Evolutionary conservation across 2,329 filamentous ascomycete genomes (phyloP), one percentile per base, ranked within the genome.

Genomic region (Cladosporium sp.): DNA sequence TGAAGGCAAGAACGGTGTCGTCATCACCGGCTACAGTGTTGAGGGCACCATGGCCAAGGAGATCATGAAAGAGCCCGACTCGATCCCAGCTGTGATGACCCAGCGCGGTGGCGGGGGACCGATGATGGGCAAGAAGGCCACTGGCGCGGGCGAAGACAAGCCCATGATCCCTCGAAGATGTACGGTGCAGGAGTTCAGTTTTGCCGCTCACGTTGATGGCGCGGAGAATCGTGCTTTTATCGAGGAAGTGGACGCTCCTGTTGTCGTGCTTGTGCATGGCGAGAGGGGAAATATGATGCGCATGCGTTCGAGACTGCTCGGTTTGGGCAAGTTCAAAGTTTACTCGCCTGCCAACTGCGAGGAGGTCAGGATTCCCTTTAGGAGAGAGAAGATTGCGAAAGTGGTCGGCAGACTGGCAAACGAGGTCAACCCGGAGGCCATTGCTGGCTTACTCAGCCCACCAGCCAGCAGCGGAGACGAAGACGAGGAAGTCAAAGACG

Each of bases 271-370:
- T 27, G 93, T 99, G 2, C 93, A 99, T 60, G 93, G 93, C 50
- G 93, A 99, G 67, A 90, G 93, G 62, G 89, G 96, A 66, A 96
- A 97, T 66, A 97, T 97, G 90, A 96, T 93, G 80, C 85, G 93
- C 48, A 76, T 99, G 22, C 96, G 96, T 68, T 96, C 91, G 3
- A 95, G 96, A 65, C 79, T 99, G 1, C 81, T 97, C 3, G 92
- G 89, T n/a, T 80, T 96, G 32, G 96, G 96, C 64, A 84, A 86
- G 22, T 83, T 84, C 57, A 96, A 97, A 67, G 89, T 99, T 9
- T 97, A 84, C 73, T 95, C 88, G 19, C 93, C 93, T 0, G 85
- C 88, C 47, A 99, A 99, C 67, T 96, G 91, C 68, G 92, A 97
- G 63, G 91, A 96, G 68, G 80, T 99, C 19, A 84, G 88, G 41